Evolutionary conservation across 345 rosid species (phyloP), one percentile per base, ranked within the genome.

Genomic region (Carallia brachiata): DNA sequence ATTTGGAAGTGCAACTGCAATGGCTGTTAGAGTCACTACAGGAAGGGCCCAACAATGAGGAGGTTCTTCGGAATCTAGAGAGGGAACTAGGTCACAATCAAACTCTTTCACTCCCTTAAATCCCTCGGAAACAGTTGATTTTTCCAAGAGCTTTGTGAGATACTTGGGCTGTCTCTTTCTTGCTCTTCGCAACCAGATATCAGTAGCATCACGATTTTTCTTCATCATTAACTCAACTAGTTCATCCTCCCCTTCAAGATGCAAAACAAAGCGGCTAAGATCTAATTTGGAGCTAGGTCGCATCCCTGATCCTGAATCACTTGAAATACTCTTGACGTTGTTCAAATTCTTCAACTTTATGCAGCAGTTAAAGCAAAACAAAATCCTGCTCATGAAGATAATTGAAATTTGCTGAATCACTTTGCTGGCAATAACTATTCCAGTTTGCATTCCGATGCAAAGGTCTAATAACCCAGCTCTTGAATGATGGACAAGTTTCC

Each of bases 11-110:
- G 96, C 79, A 16, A 85, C 69, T 19, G 87, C 97, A 47, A 94
- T 83, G 78, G 87, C 83, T 61, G 91, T 76, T n/a, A 94, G 76
- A 63, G 96, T 91, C 53, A 79, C 95, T 7, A 94, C 50, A 4
- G 96, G 86, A 63, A 94, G 97, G n/a, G 91, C 79, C 98, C 96
- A 94, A 65, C 90, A 84, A 57, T 86, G 84, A 0, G 88, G 90
- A 63, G 97, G 97, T 65, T 87, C 89, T 32, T 74, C 87, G 54
- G 65, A 30, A 28, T 79, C 86, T 36, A 94, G 74, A 59, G 84
- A 73, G 56, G 75, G 83, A 68, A 93, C 81, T 8, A 75, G 61
- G 74, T 69, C 60, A 62, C 86, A 83, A 73, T 91, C 91, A 56
- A 93, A 89, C 70, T 85, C 89, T 36, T 31, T 17, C 4, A 88